Evolutionary conservation across 495 filamentous ascomycete species (phyloP), one percentile per base, ranked within the genome.

Genomic region (Aspergillus carlsbadensis): DNA sequence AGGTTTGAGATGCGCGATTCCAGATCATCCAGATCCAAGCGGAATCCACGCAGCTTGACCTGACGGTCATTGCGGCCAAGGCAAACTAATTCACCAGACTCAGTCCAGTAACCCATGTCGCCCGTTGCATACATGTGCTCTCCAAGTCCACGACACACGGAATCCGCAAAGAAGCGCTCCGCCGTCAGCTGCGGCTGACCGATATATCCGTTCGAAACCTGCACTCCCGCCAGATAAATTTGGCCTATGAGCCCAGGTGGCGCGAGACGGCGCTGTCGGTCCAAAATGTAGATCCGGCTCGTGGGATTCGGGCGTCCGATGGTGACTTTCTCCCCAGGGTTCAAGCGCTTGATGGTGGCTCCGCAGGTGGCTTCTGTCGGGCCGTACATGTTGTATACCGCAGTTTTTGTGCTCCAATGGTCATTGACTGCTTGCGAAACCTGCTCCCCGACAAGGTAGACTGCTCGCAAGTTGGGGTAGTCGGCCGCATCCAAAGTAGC

Each of bases 381-480:
- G 1, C 73, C 71, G 56, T 76, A 76, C 60, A 65, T 66, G 52
- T 74, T 74, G 54, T 67, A 74, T 3, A 66, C 10, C 10, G 43
- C 8, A 21, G 26, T 66, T 41, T 24, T 20, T 2, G 31, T 14
- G 1, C 61, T 37, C 71, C 72, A 76, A 1, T 5, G 26, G 41
- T 74, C 64, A 31, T 31, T 48, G 11, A 70, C 51, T 21, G 15
- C 17, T 47, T 71, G 70, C 0, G 60, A 41, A 33, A 72, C 64
- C 7, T 63, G 18, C 51, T 74, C 71, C 0, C 70, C 70, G 15
- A 63, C 68, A 2, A 72, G 51, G 47, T 66, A 67, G 1, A 52
- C 24, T 24, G 17, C 58, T 14, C 62, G 54, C 3, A 71, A 54
- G 18, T 53, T 41, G n/a, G 57, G 62, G 37, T 54, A 67, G 11